Conservation (phyloP, 208 protist species). For the Leishmania amazonensis region DNA sequence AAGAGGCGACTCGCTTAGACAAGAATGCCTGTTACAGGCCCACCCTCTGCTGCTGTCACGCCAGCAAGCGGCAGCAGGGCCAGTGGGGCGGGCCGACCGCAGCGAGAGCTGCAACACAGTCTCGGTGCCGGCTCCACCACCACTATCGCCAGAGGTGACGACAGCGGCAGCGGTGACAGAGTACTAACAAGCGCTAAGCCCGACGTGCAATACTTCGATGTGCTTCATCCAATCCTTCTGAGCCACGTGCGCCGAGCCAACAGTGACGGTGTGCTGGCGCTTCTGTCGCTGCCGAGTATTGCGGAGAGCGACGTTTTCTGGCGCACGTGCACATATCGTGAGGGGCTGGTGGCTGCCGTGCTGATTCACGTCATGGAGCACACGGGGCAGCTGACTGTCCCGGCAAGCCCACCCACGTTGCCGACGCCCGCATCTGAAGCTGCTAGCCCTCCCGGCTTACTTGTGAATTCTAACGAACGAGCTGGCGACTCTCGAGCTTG, state of each 20-base stretch:
- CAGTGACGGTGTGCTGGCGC: conserved; percentile 38
- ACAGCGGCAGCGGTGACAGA: neutral
- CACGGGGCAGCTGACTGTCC: conserved; percentile 12
- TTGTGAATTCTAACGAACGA: neutral
- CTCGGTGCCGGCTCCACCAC: neutral
- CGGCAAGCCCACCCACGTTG: neutral
- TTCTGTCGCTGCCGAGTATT: conserved; percentile 45
- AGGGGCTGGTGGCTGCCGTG: conserved; percentile 54
- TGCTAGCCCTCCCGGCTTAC: neutral
- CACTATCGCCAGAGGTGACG: neutral
- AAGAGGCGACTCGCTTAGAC: neutral
- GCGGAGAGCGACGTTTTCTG: conserved; percentile 61
- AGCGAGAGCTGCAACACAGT: neutral
- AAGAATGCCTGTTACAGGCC: neutral
- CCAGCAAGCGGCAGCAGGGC: neutral
- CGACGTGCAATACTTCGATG: conserved; percentile 54
- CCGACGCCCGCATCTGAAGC: neutral
- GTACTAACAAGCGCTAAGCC: neutral
- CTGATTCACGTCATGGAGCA: conserved; percentile 36
- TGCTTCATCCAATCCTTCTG: conserved; percentile 65
- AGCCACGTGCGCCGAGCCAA: conserved; percentile 51
- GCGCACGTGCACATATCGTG: conserved; percentile 72
- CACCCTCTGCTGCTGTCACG: neutral
- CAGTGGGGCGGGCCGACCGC: neutral
- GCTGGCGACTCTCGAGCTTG: neutral